phyloP scores from a whole-genome alignment of 306 rosid genomes.

The Glycine latifolia region DNA sequence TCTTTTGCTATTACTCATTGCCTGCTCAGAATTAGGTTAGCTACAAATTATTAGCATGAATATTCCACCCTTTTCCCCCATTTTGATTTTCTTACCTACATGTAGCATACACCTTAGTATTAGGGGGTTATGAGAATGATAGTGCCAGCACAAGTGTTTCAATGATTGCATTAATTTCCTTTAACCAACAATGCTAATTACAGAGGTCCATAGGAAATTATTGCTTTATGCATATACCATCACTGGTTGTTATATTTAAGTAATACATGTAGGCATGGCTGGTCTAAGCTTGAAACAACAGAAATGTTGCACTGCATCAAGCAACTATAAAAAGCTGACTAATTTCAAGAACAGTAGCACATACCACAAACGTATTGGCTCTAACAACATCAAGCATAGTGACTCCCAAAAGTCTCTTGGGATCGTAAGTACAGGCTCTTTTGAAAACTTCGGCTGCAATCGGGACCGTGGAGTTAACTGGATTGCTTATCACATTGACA shows the following conservation, averaged over 20 bases:
- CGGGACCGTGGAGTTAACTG: conserved; percentile 95
- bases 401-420: conserved; percentile 87
- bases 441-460: conserved; percentile 96
- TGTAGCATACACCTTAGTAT: neutral
- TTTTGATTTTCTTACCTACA: neutral
- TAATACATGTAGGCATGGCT: neutral
- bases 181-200: conserved; percentile 8
- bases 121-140: neutral
- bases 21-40: neutral
- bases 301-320: neutral
- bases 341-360: conserved; percentile 30
- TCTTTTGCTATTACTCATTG: neutral
- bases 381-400: conserved; percentile 95
- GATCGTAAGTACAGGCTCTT: conserved; percentile 87
- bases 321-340: conserved; percentile 5
- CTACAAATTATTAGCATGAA: neutral
- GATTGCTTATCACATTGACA: conserved; percentile 92
- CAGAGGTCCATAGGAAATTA: neutral
- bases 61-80: neutral
- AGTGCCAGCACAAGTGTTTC: conserved; percentile 8
- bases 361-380: conserved; percentile 95
- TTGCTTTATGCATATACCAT: conserved; percentile 22
- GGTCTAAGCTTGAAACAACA: conserved; percentile 28
- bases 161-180: conserved; percentile 9
- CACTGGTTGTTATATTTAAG: neutral